Evolutionary conservation across 495 filamentous ascomycete genomes (phyloP), one percentile per base, ranked within the genome.

Genomic region (Immersiella caudata): DNA sequence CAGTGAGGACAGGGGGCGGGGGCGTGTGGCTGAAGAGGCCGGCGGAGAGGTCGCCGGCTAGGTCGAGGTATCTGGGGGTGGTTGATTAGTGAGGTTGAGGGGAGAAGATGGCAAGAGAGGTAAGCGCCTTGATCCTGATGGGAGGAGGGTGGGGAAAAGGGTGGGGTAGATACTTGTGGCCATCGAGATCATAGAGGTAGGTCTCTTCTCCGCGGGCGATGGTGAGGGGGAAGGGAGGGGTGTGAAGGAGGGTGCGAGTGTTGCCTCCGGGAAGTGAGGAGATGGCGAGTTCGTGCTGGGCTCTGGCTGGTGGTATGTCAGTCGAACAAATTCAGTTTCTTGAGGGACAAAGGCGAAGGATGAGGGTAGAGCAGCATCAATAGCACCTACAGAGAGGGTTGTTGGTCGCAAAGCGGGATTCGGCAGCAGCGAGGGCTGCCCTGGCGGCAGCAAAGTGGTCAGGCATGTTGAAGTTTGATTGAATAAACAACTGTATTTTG

Each of bases 251-350:
- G 2, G 83, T 84, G 20, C 88, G 77, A 14, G 88, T 90, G 70
- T 89, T 90, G 50, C 88, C 88, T 18, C 87, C 87, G 0, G 87
- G 87, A 4, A 88, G 74, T 50, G 75, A 70, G 35, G 76, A 35
- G 22, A 73, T 64, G 21, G 84, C 82, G 35, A 74, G 64, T 20
- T 78, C 71, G 56, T 83, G 78, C 7, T 78, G 72, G 11, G 68
- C 62, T 20, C 76, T 65, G 70, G 81, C 29, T 33, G 3, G 29
- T n/a, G 29, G 29, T 3, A 8, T 33, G 29, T 33, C 8, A 33
- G 29, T 33, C 8, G n/a, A n/a, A n/a, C 8, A 3, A 33, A 33
- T 33, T 33, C 29, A 33, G 8, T 33, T 3, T 33, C 29, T 8
- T 4, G 29, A 33, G 29, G 29, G 29, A 8, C 29, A 33, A 8